These are phyloP conservation scores for Leishmania arabica DNA, from an alignment of 208 protist species.

Conservation along the genomic window DNA sequence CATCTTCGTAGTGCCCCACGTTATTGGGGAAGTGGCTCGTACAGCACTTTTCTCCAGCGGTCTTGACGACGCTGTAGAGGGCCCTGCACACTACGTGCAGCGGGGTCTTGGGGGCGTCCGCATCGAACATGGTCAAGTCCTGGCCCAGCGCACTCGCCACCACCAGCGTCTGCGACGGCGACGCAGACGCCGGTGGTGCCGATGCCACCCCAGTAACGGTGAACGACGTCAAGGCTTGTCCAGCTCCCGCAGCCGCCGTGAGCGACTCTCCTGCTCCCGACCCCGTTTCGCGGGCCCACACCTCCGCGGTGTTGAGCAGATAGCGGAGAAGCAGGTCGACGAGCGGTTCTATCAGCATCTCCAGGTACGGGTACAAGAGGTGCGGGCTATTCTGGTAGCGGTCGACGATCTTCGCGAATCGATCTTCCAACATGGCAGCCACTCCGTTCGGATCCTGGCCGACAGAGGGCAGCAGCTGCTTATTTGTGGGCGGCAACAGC, in stretches of 20 bases:
- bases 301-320: slow-evolving; percentile 44
- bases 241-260: background rate
- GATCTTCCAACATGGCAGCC: slow-evolving; percentile 56
- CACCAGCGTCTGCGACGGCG: slow-evolving; percentile 18
- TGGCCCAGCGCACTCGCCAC: slow-evolving; percentile 44
- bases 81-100: slow-evolving; percentile 81
- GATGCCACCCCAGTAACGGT: background rate
- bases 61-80: slow-evolving; percentile 94
- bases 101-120: slow-evolving; percentile 64
- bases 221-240: background rate
- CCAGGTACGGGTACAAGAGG: slow-evolving; percentile 92
- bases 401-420: slow-evolving; percentile 74
- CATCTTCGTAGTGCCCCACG: slow-evolving; percentile 85
- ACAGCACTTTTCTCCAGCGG: slow-evolving; percentile 93
- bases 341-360: slow-evolving; percentile 78
- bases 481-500: slow-evolving; percentile 40
- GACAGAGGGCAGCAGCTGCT: slow-evolving; percentile 50
- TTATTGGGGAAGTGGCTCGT: slow-evolving; percentile 95
- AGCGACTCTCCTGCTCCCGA: background rate
- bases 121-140: slow-evolving; percentile 82
- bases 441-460: slow-evolving; percentile 62
- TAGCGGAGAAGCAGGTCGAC: slow-evolving; percentile 64
- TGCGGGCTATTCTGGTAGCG: slow-evolving; percentile 95
- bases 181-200: background rate
- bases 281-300: slow-evolving; percentile 35